Evolutionary conservation across 2,329 filamentous ascomycete species (phyloP).

Genomic region (Piedraia hortae): DNA sequence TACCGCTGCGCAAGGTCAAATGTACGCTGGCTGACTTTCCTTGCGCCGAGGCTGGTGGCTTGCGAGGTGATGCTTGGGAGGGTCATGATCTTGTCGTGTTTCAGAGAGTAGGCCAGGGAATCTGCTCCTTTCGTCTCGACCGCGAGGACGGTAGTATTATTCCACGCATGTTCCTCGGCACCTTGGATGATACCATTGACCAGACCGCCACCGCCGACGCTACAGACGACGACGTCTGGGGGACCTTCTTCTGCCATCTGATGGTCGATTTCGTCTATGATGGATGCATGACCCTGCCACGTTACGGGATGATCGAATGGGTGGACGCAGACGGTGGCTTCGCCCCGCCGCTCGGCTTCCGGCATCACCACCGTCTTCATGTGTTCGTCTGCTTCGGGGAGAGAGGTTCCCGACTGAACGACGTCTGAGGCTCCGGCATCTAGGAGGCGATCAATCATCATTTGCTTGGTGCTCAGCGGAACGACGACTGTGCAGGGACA

Average conservation of each 20-base stretch:
- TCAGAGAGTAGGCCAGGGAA: constrained; percentile 35
- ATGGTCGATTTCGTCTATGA: constrained; percentile 25
- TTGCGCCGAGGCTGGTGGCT: constrained; percentile 48
- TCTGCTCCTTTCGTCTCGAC: constrained; percentile 53
- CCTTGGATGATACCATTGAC: constrained; percentile 51
- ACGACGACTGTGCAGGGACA: constrained; percentile 50
- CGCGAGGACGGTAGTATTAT: constrained; percentile 29
- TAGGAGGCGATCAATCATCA: constrained; percentile 45
- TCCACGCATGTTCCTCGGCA: constrained; percentile 16
- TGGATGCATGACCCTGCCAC: constrained; percentile 35
- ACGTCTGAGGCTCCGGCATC: constrained; percentile 40
- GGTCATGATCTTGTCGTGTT: constrained; percentile 25
- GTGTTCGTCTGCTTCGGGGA: constrained; percentile 41
- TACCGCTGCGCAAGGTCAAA: constrained; percentile 31
- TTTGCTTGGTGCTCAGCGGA: constrained; percentile 32
- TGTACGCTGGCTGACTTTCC: constrained; percentile 37
- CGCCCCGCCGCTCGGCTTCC: constrained; percentile 14
- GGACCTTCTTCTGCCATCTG: constrained; percentile 16
- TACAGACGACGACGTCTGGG: constrained; percentile 47
- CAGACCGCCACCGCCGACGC: constrained; percentile 55
- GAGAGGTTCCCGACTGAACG: constrained; percentile 37
- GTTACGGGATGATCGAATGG: constrained; percentile 42
- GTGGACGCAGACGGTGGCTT: constrained; percentile 32
- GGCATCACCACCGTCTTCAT: constrained; percentile 30
- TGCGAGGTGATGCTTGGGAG: constrained; percentile 46